Evolutionary conservation across 2,329 filamentous ascomycete genomes (phyloP), one percentile per base, ranked within the genome.

Genomic region (Teratosphaeria pseudoeucalypti): DNA sequence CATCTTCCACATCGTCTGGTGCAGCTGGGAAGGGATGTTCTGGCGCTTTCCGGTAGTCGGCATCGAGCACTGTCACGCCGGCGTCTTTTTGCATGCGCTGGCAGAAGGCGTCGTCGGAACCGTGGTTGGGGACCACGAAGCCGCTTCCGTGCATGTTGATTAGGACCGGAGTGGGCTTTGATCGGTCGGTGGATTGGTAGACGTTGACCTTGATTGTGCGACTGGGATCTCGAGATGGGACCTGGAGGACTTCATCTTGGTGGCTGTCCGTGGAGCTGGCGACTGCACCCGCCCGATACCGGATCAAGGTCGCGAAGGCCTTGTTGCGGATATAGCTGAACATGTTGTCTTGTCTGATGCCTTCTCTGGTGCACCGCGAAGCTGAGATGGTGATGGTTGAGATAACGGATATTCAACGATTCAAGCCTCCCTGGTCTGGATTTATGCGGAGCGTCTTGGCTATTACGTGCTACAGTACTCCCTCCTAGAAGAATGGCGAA

Each of bases 21-120:
- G 74, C 72, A 1, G 71, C 71, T 6, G 77, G 77, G 62, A 78
- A 80, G 3, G 72, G 71, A 61, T 76, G 61, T 58, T 79, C 75
- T 0, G 77, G 78, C 1, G 77, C 76, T 16, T 78, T 71, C 63
- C 75, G 68, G 60, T 77, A 77, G 29, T 73, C 70, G 4, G 76
- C 73, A 65, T 76, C 75, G 1, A 77, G 65, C 23, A 72, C 73
- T 3, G 76, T 67, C 39, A 70, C 73, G 3, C 71, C 72, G 1
- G 76, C 57, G n/a, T 71, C 64, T 1, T 62, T 60, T 7, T 70
- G 69, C 27, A 78, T 58, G 27, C 63, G 67, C 7, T 68, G 67
- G 58, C 74, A 77, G 64, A 72, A 79, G 6, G 62, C 56, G 37
- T 73, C 69, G 60, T 79, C 76, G 61, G 63, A 69, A 53, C 76